Evolutionary conservation across 495 filamentous ascomycete species (phyloP).

Genomic region (Thozetella sp.): DNA sequence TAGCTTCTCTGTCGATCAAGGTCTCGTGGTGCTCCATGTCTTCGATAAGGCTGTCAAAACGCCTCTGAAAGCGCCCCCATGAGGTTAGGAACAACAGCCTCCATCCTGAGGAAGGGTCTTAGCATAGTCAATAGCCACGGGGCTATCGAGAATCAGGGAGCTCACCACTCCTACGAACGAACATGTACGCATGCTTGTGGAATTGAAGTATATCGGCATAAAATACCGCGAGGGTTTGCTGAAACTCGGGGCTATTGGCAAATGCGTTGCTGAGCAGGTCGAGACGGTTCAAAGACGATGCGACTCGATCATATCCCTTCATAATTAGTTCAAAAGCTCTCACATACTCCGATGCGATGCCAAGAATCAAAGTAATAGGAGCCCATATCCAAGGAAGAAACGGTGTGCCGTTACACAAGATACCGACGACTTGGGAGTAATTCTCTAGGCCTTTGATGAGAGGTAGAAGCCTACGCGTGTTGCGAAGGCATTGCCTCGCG

Average conservation of each 20-base stretch:
- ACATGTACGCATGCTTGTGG: slow-evolving; percentile 46
- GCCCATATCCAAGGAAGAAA: slow-evolving; percentile 50
- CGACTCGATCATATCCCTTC: slow-evolving; percentile 38
- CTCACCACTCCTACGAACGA: slow-evolving; percentile 38
- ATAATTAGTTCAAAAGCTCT: slow-evolving; percentile 42
- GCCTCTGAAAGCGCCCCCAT: slow-evolving; percentile 39
- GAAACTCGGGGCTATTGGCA: slow-evolving; percentile 28
- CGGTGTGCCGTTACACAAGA: slow-evolving; percentile 44
- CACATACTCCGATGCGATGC: slow-evolving; percentile 33
- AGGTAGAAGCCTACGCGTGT: slow-evolving; percentile 37
- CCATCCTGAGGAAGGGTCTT: slow-evolving; percentile 41
- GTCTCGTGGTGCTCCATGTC: slow-evolving; percentile 32
- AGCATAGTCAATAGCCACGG: not conserved
- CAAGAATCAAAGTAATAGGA: slow-evolving; percentile 40
- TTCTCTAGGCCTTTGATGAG: slow-evolving; percentile 35
- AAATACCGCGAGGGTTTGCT: slow-evolving; percentile 36
- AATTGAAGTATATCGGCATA: slow-evolving; percentile 45
- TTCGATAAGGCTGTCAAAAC: slow-evolving; percentile 36
- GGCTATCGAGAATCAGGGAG: not conserved
- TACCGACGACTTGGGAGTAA: slow-evolving; percentile 38
- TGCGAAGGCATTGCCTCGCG: slow-evolving; percentile 31
- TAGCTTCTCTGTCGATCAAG: slow-evolving; percentile 35
- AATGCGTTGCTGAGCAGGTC: slow-evolving; percentile 26
- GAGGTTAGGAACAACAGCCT: slow-evolving; percentile 37
- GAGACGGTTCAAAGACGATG: slow-evolving; percentile 37